Evolutionary conservation across 768 basidiomycete genomes (phyloP), one percentile per base, ranked within the genome.

Genomic region (Tricholoma hemisulphureum): DNA sequence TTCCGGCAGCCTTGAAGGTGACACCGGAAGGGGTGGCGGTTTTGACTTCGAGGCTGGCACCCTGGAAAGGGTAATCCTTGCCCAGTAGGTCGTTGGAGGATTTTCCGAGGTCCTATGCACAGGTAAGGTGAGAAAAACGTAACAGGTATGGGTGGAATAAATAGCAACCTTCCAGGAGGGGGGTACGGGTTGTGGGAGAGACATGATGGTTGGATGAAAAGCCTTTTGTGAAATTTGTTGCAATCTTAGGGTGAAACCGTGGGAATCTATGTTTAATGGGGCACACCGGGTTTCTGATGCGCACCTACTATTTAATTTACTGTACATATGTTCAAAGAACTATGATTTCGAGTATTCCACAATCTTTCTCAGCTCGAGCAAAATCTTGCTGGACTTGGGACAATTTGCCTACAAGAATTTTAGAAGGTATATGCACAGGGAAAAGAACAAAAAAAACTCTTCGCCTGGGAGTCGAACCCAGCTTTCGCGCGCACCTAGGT

Each of bases 131-230:
- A 60, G 41, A 26, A 21, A 18, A 10, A 35, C 41, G 7, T 8
- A 24, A 18, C 14, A 41, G 43, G n/a, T 31, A 5, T 28, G 34
- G 24, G 23, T 26, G 14, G 53, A 50, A 34, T 32, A n/a, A 72
- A 28, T 29, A 43, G 14, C 75, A 64, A 89, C 94, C 87, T 95
- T 95, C 94, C 94, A 97, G 70, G 92, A 94, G 58, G 94, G 95
- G 73, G 94, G 95, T 67, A 97, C 95, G 61, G 95, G 93, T 70
- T 96, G 95, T 73, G 95, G 92, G 67, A 93, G 82, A 73, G 92
- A 91, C 92, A 93, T 94, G 63, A 45, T 70, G 70, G 66, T 65
- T 63, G 63, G 60, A 64, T 63, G 60, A 56, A 63, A 62, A 58
- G 61, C 53, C 32, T 59, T 61, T 59, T 48, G 53, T 52, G 55